Conservation (phyloP, 2,329 filamentous ascomycete species). For the Colletotrichum eleusines region DNA sequence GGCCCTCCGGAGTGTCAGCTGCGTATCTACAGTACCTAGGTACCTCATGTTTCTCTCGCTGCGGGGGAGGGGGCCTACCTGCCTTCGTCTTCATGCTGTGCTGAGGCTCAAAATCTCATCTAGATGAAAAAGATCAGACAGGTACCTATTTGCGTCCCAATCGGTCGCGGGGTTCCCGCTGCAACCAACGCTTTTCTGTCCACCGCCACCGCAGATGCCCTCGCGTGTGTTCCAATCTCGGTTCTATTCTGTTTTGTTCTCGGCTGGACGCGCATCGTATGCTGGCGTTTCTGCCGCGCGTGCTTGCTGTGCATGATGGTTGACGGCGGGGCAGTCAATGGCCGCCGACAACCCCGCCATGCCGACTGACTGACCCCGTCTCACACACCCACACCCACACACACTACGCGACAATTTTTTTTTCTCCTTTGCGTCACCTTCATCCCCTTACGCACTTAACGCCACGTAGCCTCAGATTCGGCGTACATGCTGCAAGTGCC, state of each 20-base stretch:
- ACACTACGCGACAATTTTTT: slow-evolving; percentile 5
- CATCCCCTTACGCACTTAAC: background rate
- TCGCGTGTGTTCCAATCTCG: background rate
- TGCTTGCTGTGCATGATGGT: slow-evolving; percentile 2
- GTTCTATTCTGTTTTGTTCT: background rate
- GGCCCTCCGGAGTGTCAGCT: background rate
- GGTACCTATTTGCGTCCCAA: background rate
- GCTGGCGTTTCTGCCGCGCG: background rate
- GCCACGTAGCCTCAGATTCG: background rate
- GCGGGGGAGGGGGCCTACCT: background rate
- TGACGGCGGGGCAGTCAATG: slow-evolving; percentile 9
- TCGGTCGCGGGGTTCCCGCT: slow-evolving; percentile 6
- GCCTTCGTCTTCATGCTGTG: slow-evolving; percentile 2
- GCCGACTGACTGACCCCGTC: background rate
- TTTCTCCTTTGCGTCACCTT: background rate
- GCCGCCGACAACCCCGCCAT: slow-evolving; percentile 11
- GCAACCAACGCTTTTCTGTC: background rate
- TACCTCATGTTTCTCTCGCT: background rate
- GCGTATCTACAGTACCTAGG: no score
- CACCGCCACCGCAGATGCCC: background rate
- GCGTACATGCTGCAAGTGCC: background rate
- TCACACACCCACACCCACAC: background rate
- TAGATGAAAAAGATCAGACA: background rate
- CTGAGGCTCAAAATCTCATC: slow-evolving; percentile 16
- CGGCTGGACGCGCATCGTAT: background rate